Base-by-base conservation (phyloP, 345 rosid species). In the Bruguiera sexangula region DNA sequence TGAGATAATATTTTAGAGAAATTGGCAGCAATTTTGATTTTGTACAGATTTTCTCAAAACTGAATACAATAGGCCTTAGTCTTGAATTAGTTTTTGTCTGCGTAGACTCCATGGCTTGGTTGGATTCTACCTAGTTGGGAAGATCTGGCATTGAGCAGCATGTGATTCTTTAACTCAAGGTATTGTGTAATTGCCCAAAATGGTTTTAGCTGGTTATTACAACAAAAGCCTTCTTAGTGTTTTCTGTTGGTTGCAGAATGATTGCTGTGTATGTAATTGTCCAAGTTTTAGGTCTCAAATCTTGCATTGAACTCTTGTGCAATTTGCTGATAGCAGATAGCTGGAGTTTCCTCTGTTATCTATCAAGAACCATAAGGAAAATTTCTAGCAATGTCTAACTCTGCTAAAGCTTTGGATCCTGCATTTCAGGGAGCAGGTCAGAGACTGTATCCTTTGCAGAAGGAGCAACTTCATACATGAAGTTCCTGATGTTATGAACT, bases 341-440 rank as follows among this genome's bases (percentile, higher is more conserved):
- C 65, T 57, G 39, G 58, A 58, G 63, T 54, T 53, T 65, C 20
- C 46, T 63, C 24, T 43, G 11, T 65, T 39, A 27, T 26, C 20
- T 18, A 37, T 22, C 16, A 69, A 31, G 67, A 60, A 30, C 63
- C 58, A 54, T 34, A 67, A 73, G 65, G 65, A 83, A 67, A 46
- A 76, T 63, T 71, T 62, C 15, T 27, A 51, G 63, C 75, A 59
- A 95, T 96, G 99, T 87, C 97, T 78, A 85, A 83, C 78, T 76
- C 99, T 58, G 60, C 86, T 29, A 92, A 96, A 82, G 82, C 78
- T 66, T 68, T 88, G 78, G 99, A 96, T 81, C 98, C 98, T 72
- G 95, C 97, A 59, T 96, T 96, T 78, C 98, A 90, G 74, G 97
- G 97, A 81, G 90, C 70, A 61, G 99, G 99, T 31, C 97, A 92